Evolutionary conservation across 345 rosid species (phyloP), one percentile per base, ranked within the genome.

Genomic region (Isatis tinctoria): DNA sequence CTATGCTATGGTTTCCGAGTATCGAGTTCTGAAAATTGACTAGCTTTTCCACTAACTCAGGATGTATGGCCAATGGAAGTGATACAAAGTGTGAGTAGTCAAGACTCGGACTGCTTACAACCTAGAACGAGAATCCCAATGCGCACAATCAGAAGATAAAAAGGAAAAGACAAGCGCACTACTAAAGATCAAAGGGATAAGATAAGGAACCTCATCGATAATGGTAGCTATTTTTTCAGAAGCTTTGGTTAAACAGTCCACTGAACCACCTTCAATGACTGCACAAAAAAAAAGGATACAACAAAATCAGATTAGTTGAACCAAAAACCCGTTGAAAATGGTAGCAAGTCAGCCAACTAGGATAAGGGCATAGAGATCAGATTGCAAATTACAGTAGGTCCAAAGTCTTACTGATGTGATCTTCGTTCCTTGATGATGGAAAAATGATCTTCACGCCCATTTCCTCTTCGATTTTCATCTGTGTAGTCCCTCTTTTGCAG

Each of bases 71-170:
- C 83, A 92, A 63, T 58, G 98, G 99, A 77, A 95, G 96, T 40
- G 97, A 90, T 69, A 92, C 77, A 47, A 95, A 92, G 82, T 92
- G 97, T 11, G 99, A 92, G 76, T 90, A 95, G 13, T 88, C 85
- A 2, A 95, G 86, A 70, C 56, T 81, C 30, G 81, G 89, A 77
- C 93, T 84, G 57, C 69, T 76, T 67, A 84, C 90, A 36, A 83
- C 97, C 99, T 92, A 49, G 8, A 45, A 45, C 17, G 27, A 3
- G 27, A 48, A 18, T 20, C 18, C 53, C 53, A 52, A 12, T 22
- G 30, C 44, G 10, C 27, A 54, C 26, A 63, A 60, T 78, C 13
- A 72, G 40, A 45, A 51, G 51, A 24, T 1, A 28, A 39, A 22
- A 53, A 43, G 0, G 56, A 52, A 52, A 60, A 20, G 12, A 22